phyloP scores from a whole-genome alignment of 305 asterid genomes.

The Fraxinus platypoda region DNA sequence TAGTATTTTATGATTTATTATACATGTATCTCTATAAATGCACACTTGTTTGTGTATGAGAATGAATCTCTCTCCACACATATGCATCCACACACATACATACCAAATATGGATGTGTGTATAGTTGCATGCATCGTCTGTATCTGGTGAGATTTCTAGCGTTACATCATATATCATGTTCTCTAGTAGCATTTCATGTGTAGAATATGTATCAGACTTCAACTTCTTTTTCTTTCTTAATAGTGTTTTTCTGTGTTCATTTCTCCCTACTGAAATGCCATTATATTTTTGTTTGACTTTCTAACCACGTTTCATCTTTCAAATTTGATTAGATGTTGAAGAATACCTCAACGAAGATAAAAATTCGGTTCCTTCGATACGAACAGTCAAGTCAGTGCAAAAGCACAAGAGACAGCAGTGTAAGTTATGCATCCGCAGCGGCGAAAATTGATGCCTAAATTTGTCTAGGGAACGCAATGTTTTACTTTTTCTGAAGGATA shows the following conservation, averaged over 20 bases:
- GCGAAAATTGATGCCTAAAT: constrained; percentile 66
- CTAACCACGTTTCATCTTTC: constrained; percentile 25
- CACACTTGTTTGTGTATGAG: not conserved
- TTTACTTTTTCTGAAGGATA: not conserved
- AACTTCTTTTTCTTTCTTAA: not conserved
- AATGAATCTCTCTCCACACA: not conserved
- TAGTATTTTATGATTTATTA: not conserved
- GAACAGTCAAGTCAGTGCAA: constrained; percentile 98
- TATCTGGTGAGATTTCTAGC: not conserved
- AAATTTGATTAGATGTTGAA: constrained; percentile 63
- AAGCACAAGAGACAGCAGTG: constrained; percentile 89
- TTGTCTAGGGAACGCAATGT: constrained; percentile 2
- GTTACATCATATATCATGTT: not conserved
- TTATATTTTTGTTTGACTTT: not conserved
- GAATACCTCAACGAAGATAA: constrained; percentile 66
- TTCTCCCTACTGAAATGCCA: not conserved
- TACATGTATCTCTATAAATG: not conserved
- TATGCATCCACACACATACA: not conserved
- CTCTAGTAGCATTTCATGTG: not conserved
- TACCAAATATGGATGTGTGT: not conserved
- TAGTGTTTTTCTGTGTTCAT: not conserved
- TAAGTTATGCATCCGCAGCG: constrained; percentile 93
- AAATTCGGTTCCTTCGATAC: constrained; percentile 75
- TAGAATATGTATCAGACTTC: not conserved
- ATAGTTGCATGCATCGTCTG: not conserved